Evolutionary conservation across 192 early-diverging fungal genomes (phyloP), one percentile per base, ranked within the genome.

Genomic region (Radiomyces spectabilis): DNA sequence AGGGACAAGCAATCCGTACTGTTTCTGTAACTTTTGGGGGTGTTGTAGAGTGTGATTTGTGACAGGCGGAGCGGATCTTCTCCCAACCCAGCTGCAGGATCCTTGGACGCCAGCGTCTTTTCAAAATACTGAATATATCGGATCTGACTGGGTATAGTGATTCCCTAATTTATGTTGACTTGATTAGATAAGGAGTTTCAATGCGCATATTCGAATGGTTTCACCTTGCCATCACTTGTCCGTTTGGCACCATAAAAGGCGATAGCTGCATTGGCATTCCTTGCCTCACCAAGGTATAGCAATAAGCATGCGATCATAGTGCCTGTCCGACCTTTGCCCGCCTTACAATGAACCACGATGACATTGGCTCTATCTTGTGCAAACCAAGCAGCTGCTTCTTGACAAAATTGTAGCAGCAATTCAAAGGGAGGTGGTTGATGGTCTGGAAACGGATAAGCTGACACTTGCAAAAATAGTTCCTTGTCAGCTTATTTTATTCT

Each of bases 271-370:
- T 42, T 38, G 8, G 76, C 63, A 33, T 44, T 45, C 1, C 34
- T 31, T n/a, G 56, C 70, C 1, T 43, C 46, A 3, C 65, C 60
- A 13, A 62, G 52, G 22, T 65, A 66, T 12, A 84, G 35, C 34
- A 84, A 60, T 16, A 74, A 64, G 3, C 75, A 38, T 33, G 73
- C 65, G 13, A 81, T 63, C 71, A 84, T 77, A 10, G 73, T 63
- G 7, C 82, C 82, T 12, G 82, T 84, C 5, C 82, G 61, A 4
- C 82, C 82, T 33, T 84, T 84, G 15, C 82, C 82, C n/a, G 82
- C 82, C 43, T 82, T 81, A 52, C 82, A 84, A 46, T 84, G 82
- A 5, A 84, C 61, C 4, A 73, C 79, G 0, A 77, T 76, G 10
- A 76, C 71, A 44, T 84, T 74, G 1, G 52, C 41, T 5, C 57